Evolutionary conservation across 2,329 filamentous ascomycete species (phyloP).

Genomic region (Penicillium nordicum): DNA sequence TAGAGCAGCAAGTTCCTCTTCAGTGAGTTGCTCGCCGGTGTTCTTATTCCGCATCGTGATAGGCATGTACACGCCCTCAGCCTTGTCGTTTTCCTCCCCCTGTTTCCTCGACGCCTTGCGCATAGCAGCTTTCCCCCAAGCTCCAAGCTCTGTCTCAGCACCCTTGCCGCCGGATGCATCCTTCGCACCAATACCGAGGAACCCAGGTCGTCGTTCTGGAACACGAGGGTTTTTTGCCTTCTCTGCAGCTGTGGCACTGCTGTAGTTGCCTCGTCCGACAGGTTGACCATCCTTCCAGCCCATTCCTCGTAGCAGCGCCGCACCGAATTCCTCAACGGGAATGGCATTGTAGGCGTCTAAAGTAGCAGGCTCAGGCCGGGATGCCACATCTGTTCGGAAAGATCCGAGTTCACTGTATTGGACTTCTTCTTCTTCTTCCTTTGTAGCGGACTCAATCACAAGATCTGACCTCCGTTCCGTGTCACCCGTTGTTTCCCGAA

Average conservation of each 20-base stretch:
- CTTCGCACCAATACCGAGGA: slow-evolving; percentile 86
- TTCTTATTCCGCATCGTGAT: slow-evolving; percentile 59
- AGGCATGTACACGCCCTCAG: slow-evolving; percentile 57
- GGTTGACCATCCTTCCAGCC: slow-evolving; percentile 77
- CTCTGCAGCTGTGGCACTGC: slow-evolving; percentile 38
- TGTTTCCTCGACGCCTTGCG: slow-evolving; percentile 56
- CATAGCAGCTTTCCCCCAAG: slow-evolving; percentile 67
- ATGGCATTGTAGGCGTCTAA: slow-evolving; percentile 83
- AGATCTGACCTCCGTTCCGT: slow-evolving; percentile 45
- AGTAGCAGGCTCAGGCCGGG: slow-evolving; percentile 70
- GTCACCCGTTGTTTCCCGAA: slow-evolving; percentile 53
- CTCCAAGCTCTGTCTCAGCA: slow-evolving; percentile 68
- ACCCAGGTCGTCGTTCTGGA: slow-evolving; percentile 68
- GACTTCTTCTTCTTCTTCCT: slow-evolving; percentile 21
- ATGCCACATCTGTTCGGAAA: slow-evolving; percentile 66
- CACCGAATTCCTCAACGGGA: slow-evolving; percentile 91
- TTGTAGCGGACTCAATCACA: slow-evolving; percentile 48
- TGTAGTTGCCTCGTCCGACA: slow-evolving; percentile 55
- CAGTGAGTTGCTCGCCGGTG: slow-evolving; percentile 61
- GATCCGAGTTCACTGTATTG: slow-evolving; percentile 52
- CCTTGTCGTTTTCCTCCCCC: slow-evolving; percentile 46
- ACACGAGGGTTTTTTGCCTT: slow-evolving; percentile 60
- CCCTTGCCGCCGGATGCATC: slow-evolving; percentile 57
- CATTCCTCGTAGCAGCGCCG: slow-evolving; percentile 86
- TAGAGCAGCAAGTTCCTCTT: slow-evolving; percentile 57